phyloP scores from a whole-genome alignment of 228 moss, liverwort and hornwort genomes.

The Sphagnum magellanicum region DNA sequence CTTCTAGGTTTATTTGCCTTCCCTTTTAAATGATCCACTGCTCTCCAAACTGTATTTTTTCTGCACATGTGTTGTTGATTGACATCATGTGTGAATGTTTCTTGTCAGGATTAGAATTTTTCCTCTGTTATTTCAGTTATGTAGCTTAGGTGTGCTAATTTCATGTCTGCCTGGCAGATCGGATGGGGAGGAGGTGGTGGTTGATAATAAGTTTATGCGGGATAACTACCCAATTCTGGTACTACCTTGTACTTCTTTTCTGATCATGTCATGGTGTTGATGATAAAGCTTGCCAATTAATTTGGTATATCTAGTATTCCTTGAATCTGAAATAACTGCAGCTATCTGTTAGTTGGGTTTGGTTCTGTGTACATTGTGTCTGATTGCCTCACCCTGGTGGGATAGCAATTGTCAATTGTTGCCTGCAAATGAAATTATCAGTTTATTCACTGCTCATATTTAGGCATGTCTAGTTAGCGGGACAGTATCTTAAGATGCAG shows the following conservation, averaged over 20 bases:
- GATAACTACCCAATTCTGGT: conserved; percentile 85
- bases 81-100: too few species aligned
- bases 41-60: not conserved
- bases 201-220: conserved; percentile 94
- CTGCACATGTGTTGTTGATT: too few species aligned
- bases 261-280: not conserved
- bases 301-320: too few species aligned
- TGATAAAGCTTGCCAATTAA: too few species aligned
- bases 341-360: too few species aligned
- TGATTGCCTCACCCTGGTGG: too few species aligned
- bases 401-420: not conserved
- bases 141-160: not conserved
- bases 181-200: conserved; percentile 85
- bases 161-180: conserved; percentile 47
- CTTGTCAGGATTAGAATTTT: not conserved
- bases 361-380: too few species aligned
- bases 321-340: too few species aligned
- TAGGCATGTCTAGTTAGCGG: too few species aligned
- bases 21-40: not conserved
- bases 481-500: too few species aligned
- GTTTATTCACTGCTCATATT: not conserved
- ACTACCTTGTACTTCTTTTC: conserved; percentile 5
- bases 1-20: conserved; percentile 54
- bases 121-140: not conserved
- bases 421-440: not conserved